phyloP scores from a whole-genome alignment of 1,139 yeast species.

The Magnusiomyces fungicola region DNA sequence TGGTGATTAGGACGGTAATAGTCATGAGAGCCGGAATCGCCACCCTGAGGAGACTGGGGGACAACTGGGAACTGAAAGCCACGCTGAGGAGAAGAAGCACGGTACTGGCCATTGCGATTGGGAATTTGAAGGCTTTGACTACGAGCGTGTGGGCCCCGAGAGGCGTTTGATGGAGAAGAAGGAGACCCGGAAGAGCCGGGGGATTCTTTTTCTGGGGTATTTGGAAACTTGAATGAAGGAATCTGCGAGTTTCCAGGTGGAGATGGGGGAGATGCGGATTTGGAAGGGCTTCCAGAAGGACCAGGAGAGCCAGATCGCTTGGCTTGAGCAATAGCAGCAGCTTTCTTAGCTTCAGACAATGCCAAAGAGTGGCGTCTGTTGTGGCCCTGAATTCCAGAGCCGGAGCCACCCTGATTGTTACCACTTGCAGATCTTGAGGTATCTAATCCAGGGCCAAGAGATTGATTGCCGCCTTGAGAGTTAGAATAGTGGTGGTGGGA shows the following conservation, averaged over 20 bases:
- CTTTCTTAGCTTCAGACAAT: slow-evolving; percentile 89
- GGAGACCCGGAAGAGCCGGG: slow-evolving; percentile 21
- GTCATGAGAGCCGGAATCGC: slow-evolving; percentile 1
- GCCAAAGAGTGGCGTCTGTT: slow-evolving; percentile 89
- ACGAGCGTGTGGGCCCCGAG: slow-evolving; percentile 28
- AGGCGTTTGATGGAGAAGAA: slow-evolving; percentile 22
- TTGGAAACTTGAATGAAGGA: slow-evolving; percentile 47
- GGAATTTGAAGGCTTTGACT: slow-evolving; percentile 18
- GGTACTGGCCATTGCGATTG: slow-evolving; percentile 24
- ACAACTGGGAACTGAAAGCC: slow-evolving; percentile 39
- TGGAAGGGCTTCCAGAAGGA: slow-evolving; percentile 9
- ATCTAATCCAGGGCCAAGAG: slow-evolving; percentile 5
- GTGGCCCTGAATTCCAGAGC: slow-evolving; percentile 51
- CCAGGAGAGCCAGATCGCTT: slow-evolving; percentile 29
- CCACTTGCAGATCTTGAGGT: neutral
- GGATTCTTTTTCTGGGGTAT: slow-evolving; percentile 30
- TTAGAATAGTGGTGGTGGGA: slow-evolving; percentile 11
- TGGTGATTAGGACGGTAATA: slow-evolving; percentile 8
- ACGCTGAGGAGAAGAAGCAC: slow-evolving; percentile 33
- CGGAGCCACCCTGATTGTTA: neutral
- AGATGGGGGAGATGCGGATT: slow-evolving; percentile 16
- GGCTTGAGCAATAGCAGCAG: slow-evolving; percentile 87
- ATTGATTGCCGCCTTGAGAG: slow-evolving; percentile 15
- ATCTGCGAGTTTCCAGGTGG: slow-evolving; percentile 19
- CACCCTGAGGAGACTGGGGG: slow-evolving; percentile 7